These are phyloP conservation scores for Carex cristatella DNA, from an alignment of 176 grass and related monocot species.

Conservation along the genomic window DNA sequence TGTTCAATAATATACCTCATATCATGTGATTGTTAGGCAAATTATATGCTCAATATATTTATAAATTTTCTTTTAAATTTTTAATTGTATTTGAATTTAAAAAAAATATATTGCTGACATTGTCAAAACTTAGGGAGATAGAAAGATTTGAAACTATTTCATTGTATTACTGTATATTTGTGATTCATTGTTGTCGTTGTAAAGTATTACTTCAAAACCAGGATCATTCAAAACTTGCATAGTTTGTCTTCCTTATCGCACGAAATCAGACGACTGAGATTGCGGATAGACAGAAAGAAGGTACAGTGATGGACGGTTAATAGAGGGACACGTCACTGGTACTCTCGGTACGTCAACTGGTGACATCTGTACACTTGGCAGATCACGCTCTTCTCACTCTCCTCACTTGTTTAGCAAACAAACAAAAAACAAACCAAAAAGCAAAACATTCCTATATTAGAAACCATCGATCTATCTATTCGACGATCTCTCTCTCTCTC, in stretches of 20 bases:
- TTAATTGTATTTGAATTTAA: too few species aligned
- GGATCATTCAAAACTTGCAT: background rate
- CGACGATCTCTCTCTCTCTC: background rate
- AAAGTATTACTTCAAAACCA: background rate
- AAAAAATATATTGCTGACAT: too few species aligned
- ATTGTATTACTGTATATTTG: too few species aligned
- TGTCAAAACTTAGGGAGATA: too few species aligned
- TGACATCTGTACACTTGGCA: too few species aligned
- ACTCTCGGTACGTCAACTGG: too few species aligned
- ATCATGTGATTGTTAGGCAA: too few species aligned
- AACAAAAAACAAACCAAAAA: background rate
- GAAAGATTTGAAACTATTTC: too few species aligned
- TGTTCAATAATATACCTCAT: too few species aligned
- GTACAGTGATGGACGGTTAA: background rate
- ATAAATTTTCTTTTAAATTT: too few species aligned
- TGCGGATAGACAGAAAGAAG: background rate
- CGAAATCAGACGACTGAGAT: background rate
- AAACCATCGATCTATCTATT: background rate
- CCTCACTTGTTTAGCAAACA: background rate
- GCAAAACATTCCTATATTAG: background rate
- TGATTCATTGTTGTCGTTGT: background rate
- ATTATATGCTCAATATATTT: too few species aligned
- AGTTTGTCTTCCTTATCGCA: background rate
- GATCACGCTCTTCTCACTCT: background rate
- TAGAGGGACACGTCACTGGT: background rate